Evolutionary conservation across 2,329 filamentous ascomycete genomes (phyloP).

Genomic region (Clonostachys solani): DNA sequence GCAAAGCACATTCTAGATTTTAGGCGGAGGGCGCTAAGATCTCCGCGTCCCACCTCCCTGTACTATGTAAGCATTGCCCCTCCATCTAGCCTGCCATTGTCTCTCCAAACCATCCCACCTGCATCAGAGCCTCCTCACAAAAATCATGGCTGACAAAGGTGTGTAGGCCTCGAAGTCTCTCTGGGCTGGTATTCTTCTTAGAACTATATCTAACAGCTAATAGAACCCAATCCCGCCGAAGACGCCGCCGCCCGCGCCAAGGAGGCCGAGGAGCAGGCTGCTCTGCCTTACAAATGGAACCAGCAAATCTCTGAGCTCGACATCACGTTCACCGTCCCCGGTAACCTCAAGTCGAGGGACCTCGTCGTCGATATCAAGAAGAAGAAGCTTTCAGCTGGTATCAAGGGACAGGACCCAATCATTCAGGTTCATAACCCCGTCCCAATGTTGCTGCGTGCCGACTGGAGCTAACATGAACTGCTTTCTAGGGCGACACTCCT

Average conservation of each 20-base stretch:
- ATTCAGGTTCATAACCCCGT: constrained; percentile 56
- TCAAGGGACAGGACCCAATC: constrained; percentile 86
- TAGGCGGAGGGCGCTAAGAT: not conserved
- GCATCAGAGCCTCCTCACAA: not conserved
- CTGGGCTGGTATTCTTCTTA: not conserved
- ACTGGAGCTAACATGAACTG: not conserved
- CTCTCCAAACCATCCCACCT: not conserved
- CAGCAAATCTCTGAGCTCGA: constrained; percentile 90
- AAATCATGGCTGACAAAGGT: constrained; percentile 9
- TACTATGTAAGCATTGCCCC: constrained; percentile 1
- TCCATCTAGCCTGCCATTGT: constrained; percentile 1
- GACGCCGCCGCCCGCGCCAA: constrained; percentile 58
- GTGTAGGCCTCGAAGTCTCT: not conserved
- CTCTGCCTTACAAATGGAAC: constrained; percentile 94
- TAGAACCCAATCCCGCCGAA: constrained; percentile 52
- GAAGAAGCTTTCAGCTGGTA: constrained; percentile 68
- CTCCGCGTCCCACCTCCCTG: not conserved
- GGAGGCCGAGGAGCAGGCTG: constrained; percentile 82
- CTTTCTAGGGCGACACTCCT: constrained; percentile 74
- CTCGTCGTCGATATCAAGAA: constrained; percentile 80
- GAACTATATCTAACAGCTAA: constrained; percentile 35
- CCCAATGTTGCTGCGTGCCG: not conserved
- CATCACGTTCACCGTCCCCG: constrained; percentile 71
- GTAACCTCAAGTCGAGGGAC: constrained; percentile 80
- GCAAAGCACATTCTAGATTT: no score